A percentile compares a stretch with the other conserved stretches of the same genome.
Evolutionary conservation across 352 stramenopile species (phyloP).

Genomic region (Phytophthora boehmeriae): DNA sequence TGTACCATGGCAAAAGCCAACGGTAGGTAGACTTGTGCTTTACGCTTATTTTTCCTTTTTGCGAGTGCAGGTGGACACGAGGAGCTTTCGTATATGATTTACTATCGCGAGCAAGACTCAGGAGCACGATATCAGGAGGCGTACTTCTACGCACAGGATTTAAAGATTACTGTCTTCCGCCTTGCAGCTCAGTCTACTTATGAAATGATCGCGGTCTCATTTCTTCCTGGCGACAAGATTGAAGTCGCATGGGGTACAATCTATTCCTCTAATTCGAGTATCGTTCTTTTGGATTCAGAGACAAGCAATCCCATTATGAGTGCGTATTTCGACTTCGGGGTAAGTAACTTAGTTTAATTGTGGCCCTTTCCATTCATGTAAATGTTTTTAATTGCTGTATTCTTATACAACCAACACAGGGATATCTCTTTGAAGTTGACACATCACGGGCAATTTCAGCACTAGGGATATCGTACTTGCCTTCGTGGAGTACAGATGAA

Average conservation of each 20-base stretch:
- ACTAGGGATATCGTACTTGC: not conserved
- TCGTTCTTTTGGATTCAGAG: constrained; percentile 18
- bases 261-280: constrained; percentile 22
- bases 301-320: not conserved
- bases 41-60: not conserved
- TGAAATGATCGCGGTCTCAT: constrained; percentile 52
- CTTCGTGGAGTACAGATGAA: constrained; percentile 7
- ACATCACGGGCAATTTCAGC: not conserved
- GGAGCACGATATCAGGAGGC: constrained; percentile 32
- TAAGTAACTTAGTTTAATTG: constrained; percentile 19
- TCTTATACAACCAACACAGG: constrained; percentile 18
- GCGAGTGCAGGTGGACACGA: constrained; percentile 35
- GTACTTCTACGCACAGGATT: constrained; percentile 19
- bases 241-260: constrained; percentile 25
- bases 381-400: not conserved
- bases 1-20: not conserved
- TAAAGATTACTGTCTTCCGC: constrained; percentile 40
- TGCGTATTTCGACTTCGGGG: constrained; percentile 55
- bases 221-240: constrained; percentile 14
- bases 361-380: not conserved
- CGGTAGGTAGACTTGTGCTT: not conserved
- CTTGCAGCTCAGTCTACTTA: constrained; percentile 52
- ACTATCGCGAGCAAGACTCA: constrained; percentile 26
- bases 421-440: constrained; percentile 60
- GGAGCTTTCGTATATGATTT: constrained; percentile 42